These are phyloP conservation scores for Fusarium oligoseptatum DNA, from an alignment of 2,329 filamentous ascomycete species.

Conservation along the genomic window DNA sequence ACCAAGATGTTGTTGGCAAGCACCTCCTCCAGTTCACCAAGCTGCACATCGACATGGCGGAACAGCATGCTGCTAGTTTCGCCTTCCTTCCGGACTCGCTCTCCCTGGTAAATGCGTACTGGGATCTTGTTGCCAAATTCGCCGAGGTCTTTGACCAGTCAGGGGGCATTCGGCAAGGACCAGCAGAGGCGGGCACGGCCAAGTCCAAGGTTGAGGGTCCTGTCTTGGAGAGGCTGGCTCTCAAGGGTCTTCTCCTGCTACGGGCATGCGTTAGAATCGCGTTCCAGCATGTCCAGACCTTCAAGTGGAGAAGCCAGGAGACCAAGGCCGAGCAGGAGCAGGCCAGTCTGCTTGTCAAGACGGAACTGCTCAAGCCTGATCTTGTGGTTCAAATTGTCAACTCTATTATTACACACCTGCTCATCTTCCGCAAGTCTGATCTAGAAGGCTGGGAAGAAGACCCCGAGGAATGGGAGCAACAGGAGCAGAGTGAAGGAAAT, in stretches of 20 bases:
- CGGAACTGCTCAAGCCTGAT: conserved; percentile 79
- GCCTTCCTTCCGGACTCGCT: conserved; percentile 84
- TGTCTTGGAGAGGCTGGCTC: conserved; percentile 81
- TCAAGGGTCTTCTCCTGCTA: conserved; percentile 86
- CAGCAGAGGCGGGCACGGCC: conserved; percentile 52
- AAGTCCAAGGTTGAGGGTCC: conserved; percentile 70
- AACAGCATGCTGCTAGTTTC: conserved; percentile 84
- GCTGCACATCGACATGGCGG: conserved; percentile 88
- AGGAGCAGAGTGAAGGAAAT: conserved; percentile 85
- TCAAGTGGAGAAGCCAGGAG: conserved; percentile 83
- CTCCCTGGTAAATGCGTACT: conserved; percentile 84
- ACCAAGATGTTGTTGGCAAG: conserved; percentile 79
- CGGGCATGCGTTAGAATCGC: conserved; percentile 88
- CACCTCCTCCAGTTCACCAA: conserved; percentile 93
- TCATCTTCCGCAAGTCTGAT: conserved; percentile 87
- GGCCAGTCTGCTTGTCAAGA: conserved; percentile 78
- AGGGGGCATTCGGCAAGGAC: conserved; percentile 65
- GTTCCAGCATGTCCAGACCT: conserved; percentile 83
- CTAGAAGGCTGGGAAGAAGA: conserved; percentile 94
- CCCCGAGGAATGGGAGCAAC: conserved; percentile 94
- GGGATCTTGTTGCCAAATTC: conserved; percentile 83
- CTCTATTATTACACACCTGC: conserved; percentile 86
- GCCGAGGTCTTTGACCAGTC: conserved; percentile 79
- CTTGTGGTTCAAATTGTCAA: conserved; percentile 87
- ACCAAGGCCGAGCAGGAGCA: conserved; percentile 81